Evolutionary conservation across 2,329 filamentous ascomycete species (phyloP), one percentile per base, ranked within the genome.

Genomic region (Septoria petroselini): DNA sequence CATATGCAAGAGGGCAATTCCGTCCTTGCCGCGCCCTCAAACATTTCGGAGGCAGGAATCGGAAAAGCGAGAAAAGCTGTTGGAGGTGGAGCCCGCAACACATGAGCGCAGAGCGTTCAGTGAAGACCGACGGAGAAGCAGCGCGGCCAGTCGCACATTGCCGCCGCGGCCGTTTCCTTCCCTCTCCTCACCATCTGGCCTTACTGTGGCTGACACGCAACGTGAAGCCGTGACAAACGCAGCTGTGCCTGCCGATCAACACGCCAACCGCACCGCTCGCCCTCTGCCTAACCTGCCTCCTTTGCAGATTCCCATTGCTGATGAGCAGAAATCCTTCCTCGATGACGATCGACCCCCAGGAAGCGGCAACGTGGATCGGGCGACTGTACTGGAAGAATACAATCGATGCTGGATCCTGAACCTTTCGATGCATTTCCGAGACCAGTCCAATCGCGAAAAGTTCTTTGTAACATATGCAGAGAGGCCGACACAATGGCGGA

Each of bases 381-480:
- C 76, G 44, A 75, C 81, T 61, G 79, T 95, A 58, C 82, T 86
- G 57, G 82, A 87, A 55, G 91, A 97, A 69, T 78, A 96, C 48
- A 90, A 96, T 64, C 81, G 49, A 21, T 45, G 61, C 63, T 98
- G 93, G 93, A 97, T 98, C 53, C 76, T 98, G 60, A 98, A 98
- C 65, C 78, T 97, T 53, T 96, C 90, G 70, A 96, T 98, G 93
- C 90, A 95, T 69, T 98, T 96, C 69, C 83, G 91, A 52, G 93
- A 98, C 71, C 85, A 86, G 62, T 94, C 91, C 9, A 87, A 88
- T 61, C 81, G 91, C 35, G 93, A 98, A 69, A 98, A 98, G 69
- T 97, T 97, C 74, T 98, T 97, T 68, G 84, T 98, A 56, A 97
- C 93, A 0, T 98, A 88, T 67, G 88, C 90, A 40, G 86, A 95